These are phyloP conservation scores for Phytophthora brassicae DNA, from an alignment of 352 stramenopile genomes.

Conservation along the genomic window DNA sequence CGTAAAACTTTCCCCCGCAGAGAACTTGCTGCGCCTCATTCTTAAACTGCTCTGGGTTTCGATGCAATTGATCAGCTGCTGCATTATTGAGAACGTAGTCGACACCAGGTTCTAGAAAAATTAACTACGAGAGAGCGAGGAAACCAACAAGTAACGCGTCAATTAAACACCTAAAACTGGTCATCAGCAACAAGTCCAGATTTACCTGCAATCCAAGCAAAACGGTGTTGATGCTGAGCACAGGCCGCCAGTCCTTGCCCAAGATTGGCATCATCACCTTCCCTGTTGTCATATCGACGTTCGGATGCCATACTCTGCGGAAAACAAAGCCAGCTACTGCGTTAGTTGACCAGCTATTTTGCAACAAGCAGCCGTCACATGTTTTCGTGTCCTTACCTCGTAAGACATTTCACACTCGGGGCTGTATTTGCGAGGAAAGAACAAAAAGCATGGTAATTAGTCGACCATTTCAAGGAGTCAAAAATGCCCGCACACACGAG, in stretches of 20 bases:
- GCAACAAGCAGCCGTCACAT: neutral
- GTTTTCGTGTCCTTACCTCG: constrained; percentile 40
- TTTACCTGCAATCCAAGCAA: constrained; percentile 78
- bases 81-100: constrained; percentile 64
- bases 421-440: constrained; percentile 34
- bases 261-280: constrained; percentile 88
- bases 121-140: constrained; percentile 43
- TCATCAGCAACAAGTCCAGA: neutral
- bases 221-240: constrained; percentile 86
- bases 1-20: constrained; percentile 59
- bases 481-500: neutral
- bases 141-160: neutral
- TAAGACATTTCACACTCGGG: constrained; percentile 69
- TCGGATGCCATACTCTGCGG: constrained; percentile 82
- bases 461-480: neutral
- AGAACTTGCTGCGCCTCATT: constrained; percentile 66
- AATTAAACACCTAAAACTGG: neutral
- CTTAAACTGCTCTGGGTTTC: constrained; percentile 50
- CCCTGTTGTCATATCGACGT: constrained; percentile 72
- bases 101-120: constrained; percentile 77
- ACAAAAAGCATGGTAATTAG: neutral
- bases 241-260: constrained; percentile 80
- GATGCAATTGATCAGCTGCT: constrained; percentile 58
- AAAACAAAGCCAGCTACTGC: constrained; percentile 6
- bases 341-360: neutral